Percentiles rank a stretch among this genome's conserved stretches.
Evolutionary conservation across 2,329 filamentous ascomycete species (phyloP).

Genomic region (Fusarium pseudograminearum): DNA sequence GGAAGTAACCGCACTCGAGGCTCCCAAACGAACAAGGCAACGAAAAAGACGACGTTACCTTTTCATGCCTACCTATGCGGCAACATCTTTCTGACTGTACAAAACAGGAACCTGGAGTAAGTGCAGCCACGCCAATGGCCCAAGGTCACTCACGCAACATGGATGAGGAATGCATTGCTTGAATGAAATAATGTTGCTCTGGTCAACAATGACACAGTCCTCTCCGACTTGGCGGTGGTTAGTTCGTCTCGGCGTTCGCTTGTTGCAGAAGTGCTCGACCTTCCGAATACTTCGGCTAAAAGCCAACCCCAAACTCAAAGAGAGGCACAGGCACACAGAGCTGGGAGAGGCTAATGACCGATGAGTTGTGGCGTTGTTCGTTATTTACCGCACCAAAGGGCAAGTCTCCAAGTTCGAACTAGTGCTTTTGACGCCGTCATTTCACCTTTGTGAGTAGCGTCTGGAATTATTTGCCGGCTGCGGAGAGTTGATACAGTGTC

Average conservation of each 20-base stretch:
- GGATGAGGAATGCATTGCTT: not conserved
- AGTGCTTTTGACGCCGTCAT: conserved; percentile 14
- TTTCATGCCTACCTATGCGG: conserved; percentile 5
- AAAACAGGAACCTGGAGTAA: not conserved
- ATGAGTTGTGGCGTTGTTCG: conserved; percentile 39
- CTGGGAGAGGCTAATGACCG: conserved; percentile 22
- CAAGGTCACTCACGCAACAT: conserved; percentile 7
- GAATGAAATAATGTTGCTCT: conserved; percentile 1
- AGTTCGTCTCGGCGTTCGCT: conserved; percentile 20
- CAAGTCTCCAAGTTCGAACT: not conserved
- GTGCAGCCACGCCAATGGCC: conserved; percentile 3
- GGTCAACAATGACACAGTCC: conserved; percentile 16
- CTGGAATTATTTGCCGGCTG: conserved; percentile 19
- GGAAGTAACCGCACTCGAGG: conserved; percentile 1
- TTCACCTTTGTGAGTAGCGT: not conserved
- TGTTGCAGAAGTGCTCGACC: not conserved
- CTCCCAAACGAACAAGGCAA: conserved; percentile 6
- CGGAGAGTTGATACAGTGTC: conserved; percentile 1
- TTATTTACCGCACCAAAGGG: conserved; percentile 15
- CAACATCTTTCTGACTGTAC: conserved; percentile 12
- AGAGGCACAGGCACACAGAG: conserved; percentile 10
- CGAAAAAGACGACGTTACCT: conserved; percentile 2
- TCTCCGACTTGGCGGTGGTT: conserved; percentile 33
- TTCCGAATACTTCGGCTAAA: conserved; percentile 28
- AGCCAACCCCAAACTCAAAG: conserved; percentile 8